Conservation (phyloP, 2,329 filamentous ascomycete genomes). For the Magnaporthiopsis rhizophila region DNA sequence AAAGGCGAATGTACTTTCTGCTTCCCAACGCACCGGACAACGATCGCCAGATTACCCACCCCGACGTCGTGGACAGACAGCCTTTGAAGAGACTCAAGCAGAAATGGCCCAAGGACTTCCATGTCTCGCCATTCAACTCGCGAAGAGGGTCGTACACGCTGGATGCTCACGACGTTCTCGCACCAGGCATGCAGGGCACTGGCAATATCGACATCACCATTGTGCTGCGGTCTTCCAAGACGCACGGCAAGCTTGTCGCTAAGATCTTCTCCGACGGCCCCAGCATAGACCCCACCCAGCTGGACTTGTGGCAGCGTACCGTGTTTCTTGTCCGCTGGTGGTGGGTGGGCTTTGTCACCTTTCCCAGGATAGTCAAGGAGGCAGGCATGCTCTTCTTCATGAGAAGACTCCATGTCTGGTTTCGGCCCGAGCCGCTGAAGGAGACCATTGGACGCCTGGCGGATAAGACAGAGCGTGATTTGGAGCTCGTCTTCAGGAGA, state of each 20-base stretch:
- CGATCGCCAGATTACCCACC: not conserved
- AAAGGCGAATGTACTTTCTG: conserved; percentile 59
- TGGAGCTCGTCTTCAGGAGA: conserved; percentile 38
- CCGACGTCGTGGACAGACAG: not conserved
- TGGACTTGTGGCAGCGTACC: conserved; percentile 34
- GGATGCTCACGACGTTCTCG: conserved; percentile 38
- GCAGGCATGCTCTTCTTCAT: conserved; percentile 49
- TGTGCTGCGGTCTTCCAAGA: conserved; percentile 51
- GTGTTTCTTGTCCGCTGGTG: conserved; percentile 50
- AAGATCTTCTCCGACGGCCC: conserved; percentile 45
- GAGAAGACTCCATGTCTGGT: conserved; percentile 54
- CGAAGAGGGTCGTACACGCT: conserved; percentile 47
- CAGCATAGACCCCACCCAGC: conserved; percentile 39
- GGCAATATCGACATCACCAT: conserved; percentile 50
- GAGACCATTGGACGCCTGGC: conserved; percentile 47
- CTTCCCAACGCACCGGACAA: conserved; percentile 17
- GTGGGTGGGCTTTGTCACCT: conserved; percentile 60
- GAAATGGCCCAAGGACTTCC: conserved; percentile 62
- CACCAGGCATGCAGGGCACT: conserved; percentile 26
- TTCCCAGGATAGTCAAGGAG: conserved; percentile 57
- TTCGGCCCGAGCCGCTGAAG: conserved; percentile 52
- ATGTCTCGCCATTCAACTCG: conserved; percentile 69
- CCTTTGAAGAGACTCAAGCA: conserved; percentile 32
- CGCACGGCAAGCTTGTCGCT: conserved; percentile 52
- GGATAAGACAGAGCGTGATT: conserved; percentile 35